Evolutionary conservation across 164 flowering plant genomes (phyloP), one percentile per base, ranked within the genome.

Genomic region (Paratinospora sagittata): DNA sequence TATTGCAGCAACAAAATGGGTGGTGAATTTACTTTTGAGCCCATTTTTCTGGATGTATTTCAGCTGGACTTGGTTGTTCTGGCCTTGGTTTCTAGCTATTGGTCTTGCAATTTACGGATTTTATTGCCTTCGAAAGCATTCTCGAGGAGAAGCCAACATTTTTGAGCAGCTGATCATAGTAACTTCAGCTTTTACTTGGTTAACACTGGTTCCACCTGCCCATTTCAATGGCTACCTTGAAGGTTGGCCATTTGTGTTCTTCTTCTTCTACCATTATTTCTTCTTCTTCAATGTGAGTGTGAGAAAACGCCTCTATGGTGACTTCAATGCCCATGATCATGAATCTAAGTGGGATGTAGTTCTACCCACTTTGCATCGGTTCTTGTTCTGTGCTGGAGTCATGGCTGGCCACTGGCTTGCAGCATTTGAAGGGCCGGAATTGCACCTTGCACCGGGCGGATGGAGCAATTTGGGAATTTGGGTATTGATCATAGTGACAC

Each of bases 1-100:
- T 21, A 70, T 84, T 72, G 91, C 90, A 2, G 87, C 82, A 10
- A 33, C 80, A 30, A 94, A 88, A 80, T 80, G 87, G 91, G 72
- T 79, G 27, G 76, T 81, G 27, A 80, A 75, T 73, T 45, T 81
- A 64, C 27, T 84, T 0, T 68, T 86, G 21, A 87, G 73, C 69
- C 97, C 97, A 0, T 92, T 90, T 71, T 84, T 92, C 68, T 95
- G 92, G 97, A 84, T 87, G 93, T 92, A 90, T 76, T 94, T 94
- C 68, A 92, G 96, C 78, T 89, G 94, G 96, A 87, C 87, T 13
- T 93, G 97, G 97, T 23, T 91, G 70, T 89, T 87, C 75, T 95
- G 98, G 98, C 98, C 96, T 0, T 95, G 96, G 94, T 66, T 80
- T 19, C 71, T 85, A 1, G 97, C 97, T 52, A 23, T 85, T 27